These are phyloP conservation scores for Saturnispora gosingensis DNA, from an alignment of 805 yeast genomes.

Conservation along the genomic window DNA sequence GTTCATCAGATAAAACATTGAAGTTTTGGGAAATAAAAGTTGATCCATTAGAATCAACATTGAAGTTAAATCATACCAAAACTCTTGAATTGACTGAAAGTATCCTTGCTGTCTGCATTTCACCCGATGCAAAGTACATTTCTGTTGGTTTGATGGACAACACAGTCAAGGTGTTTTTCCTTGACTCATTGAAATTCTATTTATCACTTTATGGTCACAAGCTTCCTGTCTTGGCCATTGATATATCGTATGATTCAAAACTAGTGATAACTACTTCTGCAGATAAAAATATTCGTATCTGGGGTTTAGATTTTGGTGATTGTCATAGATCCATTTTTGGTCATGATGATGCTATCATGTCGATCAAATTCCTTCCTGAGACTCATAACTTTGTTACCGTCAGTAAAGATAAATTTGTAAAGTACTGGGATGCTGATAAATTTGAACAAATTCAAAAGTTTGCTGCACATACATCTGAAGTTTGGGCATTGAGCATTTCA, in stretches of 20 bases:
- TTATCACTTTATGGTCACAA: conserved; percentile 92
- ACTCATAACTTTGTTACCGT: conserved; percentile 84
- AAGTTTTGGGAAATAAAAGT: conserved; percentile 83
- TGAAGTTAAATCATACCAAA: conserved; percentile 63
- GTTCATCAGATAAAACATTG: conserved; percentile 86
- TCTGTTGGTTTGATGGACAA: conserved; percentile 85
- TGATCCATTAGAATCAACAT: conserved; percentile 45
- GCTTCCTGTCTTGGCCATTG: conserved; percentile 87
- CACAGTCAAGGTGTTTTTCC: conserved; percentile 90
- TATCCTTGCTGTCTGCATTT: conserved; percentile 65
- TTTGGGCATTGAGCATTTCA: conserved; percentile 85
- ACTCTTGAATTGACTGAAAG: conserved; percentile 85
- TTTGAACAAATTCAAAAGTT: conserved; percentile 88
- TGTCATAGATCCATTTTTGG: conserved; percentile 96
- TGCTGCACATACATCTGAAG: conserved; percentile 82
- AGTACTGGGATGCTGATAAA: conserved; percentile 98
- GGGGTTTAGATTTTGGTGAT: conserved; percentile 99
- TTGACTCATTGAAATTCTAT: conserved; percentile 79
- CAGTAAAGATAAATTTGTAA: conserved; percentile 80
- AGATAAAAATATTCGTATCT: conserved; percentile 91
- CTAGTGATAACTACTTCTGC: conserved; percentile 89
- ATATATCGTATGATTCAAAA: conserved; percentile 83
- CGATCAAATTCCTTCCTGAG: conserved; percentile 74
- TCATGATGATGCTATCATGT: conserved; percentile 93
- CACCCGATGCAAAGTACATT: conserved; percentile 67